Conservation (phyloP, 2,329 filamentous ascomycete genomes). For the Dactylellina cionopaga region DNA sequence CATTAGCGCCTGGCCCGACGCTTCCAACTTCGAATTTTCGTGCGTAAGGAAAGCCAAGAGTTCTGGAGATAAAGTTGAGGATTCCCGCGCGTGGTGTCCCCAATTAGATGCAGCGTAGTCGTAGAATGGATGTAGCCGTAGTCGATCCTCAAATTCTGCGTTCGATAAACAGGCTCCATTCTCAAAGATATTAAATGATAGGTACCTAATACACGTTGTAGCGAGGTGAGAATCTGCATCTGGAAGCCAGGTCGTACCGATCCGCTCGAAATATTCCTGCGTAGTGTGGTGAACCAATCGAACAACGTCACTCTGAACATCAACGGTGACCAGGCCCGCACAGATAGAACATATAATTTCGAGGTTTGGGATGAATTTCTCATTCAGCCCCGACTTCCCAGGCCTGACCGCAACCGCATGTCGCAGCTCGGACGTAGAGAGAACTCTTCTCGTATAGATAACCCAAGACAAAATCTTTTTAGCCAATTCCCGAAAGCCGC, state of each 20-base stretch:
- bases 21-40: neutral
- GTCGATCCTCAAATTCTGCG: neutral
- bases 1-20: neutral
- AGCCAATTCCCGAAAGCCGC: neutral
- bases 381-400: neutral
- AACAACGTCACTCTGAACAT: neutral
- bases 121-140: neutral
- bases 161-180: neutral
- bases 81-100: neutral
- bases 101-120: constrained; percentile 3
- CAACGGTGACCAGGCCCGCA: constrained; percentile 1
- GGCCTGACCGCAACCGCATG: neutral
- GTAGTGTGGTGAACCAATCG: constrained; percentile 10
- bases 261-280: constrained; percentile 1
- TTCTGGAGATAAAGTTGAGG: neutral
- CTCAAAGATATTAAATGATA: neutral
- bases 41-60: neutral
- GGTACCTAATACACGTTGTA: neutral
- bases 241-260: neutral
- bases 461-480: neutral
- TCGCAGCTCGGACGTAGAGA: neutral
- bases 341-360: neutral
- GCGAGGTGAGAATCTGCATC: neutral
- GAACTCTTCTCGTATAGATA: neutral
- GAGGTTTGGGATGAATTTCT: neutral